Evolutionary conservation across 345 rosid species (phyloP).

Genomic region (Eucalyptus erythrocorys): DNA sequence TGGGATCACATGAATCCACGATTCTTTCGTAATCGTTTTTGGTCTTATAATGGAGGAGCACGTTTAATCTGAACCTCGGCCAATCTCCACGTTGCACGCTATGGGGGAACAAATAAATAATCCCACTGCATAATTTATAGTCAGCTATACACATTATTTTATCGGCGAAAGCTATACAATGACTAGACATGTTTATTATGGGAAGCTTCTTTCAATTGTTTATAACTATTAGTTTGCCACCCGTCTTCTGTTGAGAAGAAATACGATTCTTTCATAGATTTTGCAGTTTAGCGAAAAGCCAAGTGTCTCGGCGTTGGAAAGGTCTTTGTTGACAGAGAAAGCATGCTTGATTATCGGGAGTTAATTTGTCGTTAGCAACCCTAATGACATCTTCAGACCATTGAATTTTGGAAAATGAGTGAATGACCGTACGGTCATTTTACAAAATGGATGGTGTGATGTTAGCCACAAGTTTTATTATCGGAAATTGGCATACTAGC

Average conservation of each 20-base stretch:
- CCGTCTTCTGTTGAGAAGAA: background rate
- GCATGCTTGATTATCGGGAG: background rate
- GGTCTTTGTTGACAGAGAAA: background rate
- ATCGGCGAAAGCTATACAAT: background rate
- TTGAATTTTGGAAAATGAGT: background rate
- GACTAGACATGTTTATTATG: background rate
- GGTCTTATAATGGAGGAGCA: background rate
- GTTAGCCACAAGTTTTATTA: no score
- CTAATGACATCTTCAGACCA: background rate
- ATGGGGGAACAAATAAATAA: background rate
- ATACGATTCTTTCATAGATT: background rate
- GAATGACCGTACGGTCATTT: no score
- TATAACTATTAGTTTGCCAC: background rate
- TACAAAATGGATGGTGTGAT: no score
- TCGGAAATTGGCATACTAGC: no score
- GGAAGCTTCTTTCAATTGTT: background rate
- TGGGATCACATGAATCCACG: background rate
- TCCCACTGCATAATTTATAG: background rate
- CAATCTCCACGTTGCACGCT: background rate
- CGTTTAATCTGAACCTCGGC: background rate
- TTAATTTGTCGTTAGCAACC: background rate
- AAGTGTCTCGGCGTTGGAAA: background rate
- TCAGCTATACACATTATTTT: background rate
- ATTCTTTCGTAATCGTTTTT: background rate
- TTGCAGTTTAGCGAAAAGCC: background rate